Base-by-base conservation (phyloP, 768 basidiomycete genomes). In the Kwoniella sp. region DNA sequence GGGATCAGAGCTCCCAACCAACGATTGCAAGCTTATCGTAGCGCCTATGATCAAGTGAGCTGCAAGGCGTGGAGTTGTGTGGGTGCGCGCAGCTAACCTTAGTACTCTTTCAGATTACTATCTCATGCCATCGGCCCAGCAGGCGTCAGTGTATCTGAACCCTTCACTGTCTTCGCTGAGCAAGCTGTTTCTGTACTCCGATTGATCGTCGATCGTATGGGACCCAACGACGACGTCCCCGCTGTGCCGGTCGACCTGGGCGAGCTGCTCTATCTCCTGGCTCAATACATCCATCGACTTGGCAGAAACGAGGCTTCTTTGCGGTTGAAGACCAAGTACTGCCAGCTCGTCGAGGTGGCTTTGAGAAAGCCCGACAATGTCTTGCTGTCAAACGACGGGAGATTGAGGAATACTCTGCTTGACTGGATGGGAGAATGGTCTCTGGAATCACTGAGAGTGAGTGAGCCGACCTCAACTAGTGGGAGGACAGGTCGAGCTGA, bases 371-470 rank as follows among this genome's bases (percentile, higher is more conserved):
- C 84, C 2, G 88, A 89, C 61, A 83, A 84, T 7, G 77, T 91
- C 23, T 84, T 57, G 25, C 85, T 25, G 77, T 89, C 68, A 17
- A 90, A 88, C 77, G 89, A 90, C 71, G 86, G 84, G 66, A 79
- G 82, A 59, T 83, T 86, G 15, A 86, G 91, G 13, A 89, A 91
- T 76, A 83, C 84, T 38, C 85, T 92, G 41, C 83, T 92, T 26
- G 90, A 93, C 65, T 84, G 86, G 31, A 82, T 94, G n/a, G 83
- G 89, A 75, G 87, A 89, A 50, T 95, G 92, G 92, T 86, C 90
- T 47, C 84, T 85, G 66, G 84, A 86, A 57, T 82, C 85, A 8
- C 63, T 82, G 17, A 69, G 74, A 63, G 90, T 90, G 58, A 60
- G 87, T 28, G 57, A 15, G 37, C 20, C 26, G 4, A n/a, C 8